Evolutionary conservation across 2,329 filamentous ascomycete genomes (phyloP).

Genomic region (Colletotrichum cordylinicola): DNA sequence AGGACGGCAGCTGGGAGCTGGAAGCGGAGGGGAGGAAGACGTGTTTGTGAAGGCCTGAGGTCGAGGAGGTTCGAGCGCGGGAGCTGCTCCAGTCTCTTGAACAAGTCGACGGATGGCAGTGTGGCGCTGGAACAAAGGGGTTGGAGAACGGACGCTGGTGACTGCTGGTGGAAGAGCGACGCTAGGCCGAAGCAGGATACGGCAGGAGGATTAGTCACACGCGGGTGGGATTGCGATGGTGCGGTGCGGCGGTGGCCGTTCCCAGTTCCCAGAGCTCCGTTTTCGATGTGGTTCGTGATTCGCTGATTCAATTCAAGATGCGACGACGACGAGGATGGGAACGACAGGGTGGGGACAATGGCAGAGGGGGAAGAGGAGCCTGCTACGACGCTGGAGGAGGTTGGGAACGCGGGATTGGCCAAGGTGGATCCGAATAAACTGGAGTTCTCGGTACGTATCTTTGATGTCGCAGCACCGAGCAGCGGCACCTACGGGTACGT

Average conservation of each 20-base stretch:
- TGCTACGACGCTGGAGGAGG: conserved; percentile 12
- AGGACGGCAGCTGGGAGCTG: background rate
- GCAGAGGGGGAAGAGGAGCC: conserved; percentile 7
- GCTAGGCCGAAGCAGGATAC: background rate
- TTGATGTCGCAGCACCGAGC: background rate
- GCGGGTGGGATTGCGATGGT: background rate
- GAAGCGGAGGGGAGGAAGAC: background rate
- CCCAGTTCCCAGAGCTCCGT: conserved; percentile 10
- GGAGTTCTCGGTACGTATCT: conserved; percentile 4
- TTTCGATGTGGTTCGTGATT: conserved; percentile 12
- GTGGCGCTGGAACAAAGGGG: conserved; percentile 10
- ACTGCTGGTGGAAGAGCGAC: background rate
- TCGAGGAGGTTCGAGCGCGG: background rate
- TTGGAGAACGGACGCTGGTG: background rate
- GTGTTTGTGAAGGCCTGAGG: background rate
- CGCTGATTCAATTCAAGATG: conserved; percentile 10
- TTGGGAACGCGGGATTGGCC: conserved; percentile 12
- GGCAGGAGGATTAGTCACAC: background rate
- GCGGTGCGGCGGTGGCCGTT: background rate
- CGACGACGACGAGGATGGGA: background rate
- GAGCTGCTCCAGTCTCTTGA: background rate
- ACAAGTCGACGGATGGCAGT: background rate
- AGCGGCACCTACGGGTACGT: background rate
- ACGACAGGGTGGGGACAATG: background rate
- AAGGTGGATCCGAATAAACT: background rate